A percentile compares a stretch with the other conserved stretches of the same genome.
These are phyloP conservation scores for Silene latifolia DNA, from an alignment of 148 eudicot genomes.

Conservation along the genomic window DNA sequence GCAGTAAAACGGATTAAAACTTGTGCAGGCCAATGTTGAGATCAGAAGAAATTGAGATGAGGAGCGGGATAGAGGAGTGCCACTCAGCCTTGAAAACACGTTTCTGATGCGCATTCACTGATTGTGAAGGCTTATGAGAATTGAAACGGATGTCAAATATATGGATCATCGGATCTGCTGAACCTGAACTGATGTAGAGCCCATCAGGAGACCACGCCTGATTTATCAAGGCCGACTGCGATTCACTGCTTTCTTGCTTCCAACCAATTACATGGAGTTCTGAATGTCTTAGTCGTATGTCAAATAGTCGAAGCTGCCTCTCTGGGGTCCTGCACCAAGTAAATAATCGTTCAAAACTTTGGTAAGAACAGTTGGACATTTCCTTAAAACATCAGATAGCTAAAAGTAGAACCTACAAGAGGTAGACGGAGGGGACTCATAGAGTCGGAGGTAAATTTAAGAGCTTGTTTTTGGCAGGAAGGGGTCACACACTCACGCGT, in stretches of 20 bases:
- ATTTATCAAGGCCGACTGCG: conserved; percentile 89
- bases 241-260: conserved; percentile 95
- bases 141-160: conserved; percentile 83
- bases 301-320: conserved; percentile 80
- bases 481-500: no score
- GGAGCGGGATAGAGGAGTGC: conserved; percentile 71
- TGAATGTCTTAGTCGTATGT: conserved; percentile 61
- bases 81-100: conserved; percentile 92
- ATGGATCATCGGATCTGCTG: conserved; percentile 86
- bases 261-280: conserved; percentile 91
- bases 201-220: conserved; percentile 99
- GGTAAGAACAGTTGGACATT: no score
- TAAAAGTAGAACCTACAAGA: background rate
- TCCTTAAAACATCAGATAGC: no score
- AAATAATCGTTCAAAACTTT: background rate
- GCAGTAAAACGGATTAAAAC: conserved; percentile 23
- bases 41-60: conserved; percentile 89
- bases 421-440: no score
- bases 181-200: conserved; percentile 80
- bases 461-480: no score
- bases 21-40: conserved; percentile 82
- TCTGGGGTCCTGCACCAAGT: conserved; percentile 62
- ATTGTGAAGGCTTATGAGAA: conserved; percentile 76
- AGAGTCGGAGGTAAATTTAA: no score
- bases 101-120: conserved; percentile 77